Percentiles rank a stretch among this genome's conserved stretches.
These are phyloP conservation scores for Calonectria hongkongensis DNA, from an alignment of 2,329 filamentous ascomycete species.

Conservation along the genomic window DNA sequence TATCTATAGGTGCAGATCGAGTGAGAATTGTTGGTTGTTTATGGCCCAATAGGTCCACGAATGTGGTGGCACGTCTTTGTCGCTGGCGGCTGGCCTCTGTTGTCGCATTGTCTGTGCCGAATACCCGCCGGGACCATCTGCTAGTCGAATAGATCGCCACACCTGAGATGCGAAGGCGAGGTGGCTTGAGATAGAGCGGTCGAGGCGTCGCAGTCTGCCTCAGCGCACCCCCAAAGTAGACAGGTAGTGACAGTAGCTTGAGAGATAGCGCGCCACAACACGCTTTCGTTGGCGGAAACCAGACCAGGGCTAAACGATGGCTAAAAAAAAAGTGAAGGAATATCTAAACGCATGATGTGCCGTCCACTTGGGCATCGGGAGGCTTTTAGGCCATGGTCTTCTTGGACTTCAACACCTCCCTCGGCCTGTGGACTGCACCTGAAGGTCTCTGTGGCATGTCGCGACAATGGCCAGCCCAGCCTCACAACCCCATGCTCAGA, in stretches of 20 bases:
- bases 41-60: no score
- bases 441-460: neutral
- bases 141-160: neutral
- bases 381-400: neutral
- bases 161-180: neutral
- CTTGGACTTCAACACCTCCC: neutral
- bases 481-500: constrained; percentile 23
- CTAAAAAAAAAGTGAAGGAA: constrained; percentile 5
- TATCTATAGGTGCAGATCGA: no score
- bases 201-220: constrained; percentile 26
- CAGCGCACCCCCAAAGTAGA: constrained; percentile 17
- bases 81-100: no score
- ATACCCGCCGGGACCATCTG: no score
- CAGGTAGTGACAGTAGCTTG: neutral
- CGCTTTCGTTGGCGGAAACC: constrained; percentile 5
- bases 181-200: constrained; percentile 7
- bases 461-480: constrained; percentile 27
- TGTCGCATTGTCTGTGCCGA: no score
- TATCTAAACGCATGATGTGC: neutral
- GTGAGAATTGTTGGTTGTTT: no score
- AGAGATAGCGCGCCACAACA: constrained; percentile 11
- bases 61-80: no score
- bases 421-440: neutral
- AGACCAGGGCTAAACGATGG: neutral
- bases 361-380: neutral